These are phyloP conservation scores for Salisapilia sapeloensis DNA, from an alignment of 352 stramenopile species.

Conservation along the genomic window DNA sequence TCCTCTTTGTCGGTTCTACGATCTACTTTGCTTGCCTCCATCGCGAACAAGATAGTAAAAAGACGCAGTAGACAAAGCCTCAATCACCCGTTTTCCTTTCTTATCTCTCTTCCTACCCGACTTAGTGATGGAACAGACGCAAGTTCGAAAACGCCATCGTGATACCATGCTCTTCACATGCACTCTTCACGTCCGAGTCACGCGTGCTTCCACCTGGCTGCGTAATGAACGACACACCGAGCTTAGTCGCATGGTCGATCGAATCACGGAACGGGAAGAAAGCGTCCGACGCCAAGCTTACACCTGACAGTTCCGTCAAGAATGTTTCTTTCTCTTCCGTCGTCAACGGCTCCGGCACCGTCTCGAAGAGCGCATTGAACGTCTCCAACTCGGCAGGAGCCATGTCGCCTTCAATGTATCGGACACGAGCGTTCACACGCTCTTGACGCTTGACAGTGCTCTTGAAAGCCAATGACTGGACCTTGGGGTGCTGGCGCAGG, in stretches of 20 bases:
- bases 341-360: constrained; percentile 87
- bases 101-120: constrained; percentile 3
- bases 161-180: constrained; percentile 97
- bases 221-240: constrained; percentile 95
- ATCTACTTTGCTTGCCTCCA: constrained; percentile 76
- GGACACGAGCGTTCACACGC: constrained; percentile 97
- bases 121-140: constrained; percentile 99
- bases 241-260: constrained; percentile 93
- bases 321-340: constrained; percentile 91
- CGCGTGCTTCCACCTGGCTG: constrained; percentile 86
- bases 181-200: constrained; percentile 84
- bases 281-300: constrained; percentile 96
- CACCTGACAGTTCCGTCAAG: constrained; percentile 73
- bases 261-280: constrained; percentile 99
- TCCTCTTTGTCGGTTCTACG: constrained; percentile 62
- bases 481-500: constrained; percentile 96
- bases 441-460: constrained; percentile 96
- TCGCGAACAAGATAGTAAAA: constrained; percentile 10
- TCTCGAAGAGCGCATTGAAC: constrained; percentile 94
- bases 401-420: constrained; percentile 99
- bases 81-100: background rate
- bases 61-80: constrained; percentile 10
- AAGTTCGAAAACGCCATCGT: constrained; percentile 97
- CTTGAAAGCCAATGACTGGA: constrained; percentile 93
- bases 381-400: constrained; percentile 85